Percentiles rank a stretch among this genome's conserved stretches.
These are phyloP conservation scores for Carallia pectinifolia DNA, from an alignment of 345 rosid species.

Conservation along the genomic window DNA sequence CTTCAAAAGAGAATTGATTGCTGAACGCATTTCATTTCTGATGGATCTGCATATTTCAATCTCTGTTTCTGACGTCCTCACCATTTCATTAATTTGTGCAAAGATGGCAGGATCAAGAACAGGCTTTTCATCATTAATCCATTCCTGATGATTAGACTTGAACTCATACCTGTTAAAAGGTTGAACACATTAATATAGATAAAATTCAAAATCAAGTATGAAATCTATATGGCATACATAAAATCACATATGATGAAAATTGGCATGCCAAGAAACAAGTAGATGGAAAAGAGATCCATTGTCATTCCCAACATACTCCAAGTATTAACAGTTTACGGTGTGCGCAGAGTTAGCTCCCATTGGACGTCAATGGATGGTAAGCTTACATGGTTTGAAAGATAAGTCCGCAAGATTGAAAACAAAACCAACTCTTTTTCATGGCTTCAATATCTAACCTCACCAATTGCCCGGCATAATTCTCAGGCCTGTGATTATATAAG, in stretches of 20 bases:
- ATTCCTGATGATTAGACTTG: constrained; percentile 56
- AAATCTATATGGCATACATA: background rate
- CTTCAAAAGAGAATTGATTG: constrained; percentile 75
- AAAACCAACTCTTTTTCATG: too few species aligned
- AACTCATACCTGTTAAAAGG: constrained; percentile 70
- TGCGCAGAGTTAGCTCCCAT: too few species aligned
- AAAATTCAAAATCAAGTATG: background rate
- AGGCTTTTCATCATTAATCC: constrained; percentile 75
- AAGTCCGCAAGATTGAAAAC: too few species aligned
- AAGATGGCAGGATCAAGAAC: constrained; percentile 55
- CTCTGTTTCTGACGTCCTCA: constrained; percentile 45
- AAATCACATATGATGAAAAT: background rate
- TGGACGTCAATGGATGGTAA: too few species aligned
- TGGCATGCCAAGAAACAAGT: background rate
- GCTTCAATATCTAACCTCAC: too few species aligned
- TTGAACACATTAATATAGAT: constrained; percentile 4
- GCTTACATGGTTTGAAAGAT: too few species aligned
- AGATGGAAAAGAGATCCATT: background rate
- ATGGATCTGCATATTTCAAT: constrained; percentile 64
- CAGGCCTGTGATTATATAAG: too few species aligned
- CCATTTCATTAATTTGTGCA: constrained; percentile 41
- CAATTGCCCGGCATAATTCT: too few species aligned
- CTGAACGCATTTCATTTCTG: constrained; percentile 71
- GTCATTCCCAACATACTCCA: background rate
- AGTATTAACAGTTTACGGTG: too few species aligned